Evolutionary conservation across 345 rosid genomes (phyloP).

Genomic region (Clausena lansium): DNA sequence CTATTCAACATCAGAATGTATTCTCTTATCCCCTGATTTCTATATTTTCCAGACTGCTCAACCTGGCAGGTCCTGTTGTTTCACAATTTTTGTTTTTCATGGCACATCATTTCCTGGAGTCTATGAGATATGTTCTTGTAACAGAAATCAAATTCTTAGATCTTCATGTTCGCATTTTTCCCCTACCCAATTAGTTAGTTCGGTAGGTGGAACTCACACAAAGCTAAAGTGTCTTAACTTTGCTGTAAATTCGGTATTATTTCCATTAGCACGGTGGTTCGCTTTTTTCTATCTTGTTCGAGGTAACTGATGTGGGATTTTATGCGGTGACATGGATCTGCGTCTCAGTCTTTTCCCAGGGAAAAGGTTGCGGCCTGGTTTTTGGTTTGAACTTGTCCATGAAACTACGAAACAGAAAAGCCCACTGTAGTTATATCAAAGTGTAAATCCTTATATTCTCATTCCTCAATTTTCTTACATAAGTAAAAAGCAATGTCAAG

Average conservation of each 20-base stretch:
- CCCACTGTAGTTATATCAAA: too few relatives aligned
- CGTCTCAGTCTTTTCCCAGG: not conserved
- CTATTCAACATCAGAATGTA: not conserved
- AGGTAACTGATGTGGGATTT: not conserved
- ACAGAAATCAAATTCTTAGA: slow-evolving; percentile 8
- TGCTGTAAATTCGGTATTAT: slow-evolving; percentile 9
- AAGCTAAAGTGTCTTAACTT: not conserved
- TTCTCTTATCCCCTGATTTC: not conserved
- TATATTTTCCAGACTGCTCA: slow-evolving; percentile 4
- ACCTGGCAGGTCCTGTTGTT: slow-evolving; percentile 5
- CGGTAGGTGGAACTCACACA: not conserved
- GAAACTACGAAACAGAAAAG: too few relatives aligned
- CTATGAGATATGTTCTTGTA: slow-evolving; percentile 11
- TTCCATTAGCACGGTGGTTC: not conserved
- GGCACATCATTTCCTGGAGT: slow-evolving; percentile 14
- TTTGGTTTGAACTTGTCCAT: not conserved
- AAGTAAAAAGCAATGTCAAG: too few relatives aligned
- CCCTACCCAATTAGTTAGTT: not conserved
- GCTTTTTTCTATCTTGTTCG: not conserved
- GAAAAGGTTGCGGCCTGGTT: not conserved
- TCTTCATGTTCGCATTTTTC: slow-evolving; percentile 11
- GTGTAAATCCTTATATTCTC: too few relatives aligned
- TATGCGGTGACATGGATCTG: not conserved
- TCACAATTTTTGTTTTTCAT: slow-evolving; percentile 7
- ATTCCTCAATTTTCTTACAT: too few relatives aligned